These are phyloP conservation scores for Panicum miliaceum DNA, from an alignment of 176 grass and related monocot species.

Conservation along the genomic window DNA sequence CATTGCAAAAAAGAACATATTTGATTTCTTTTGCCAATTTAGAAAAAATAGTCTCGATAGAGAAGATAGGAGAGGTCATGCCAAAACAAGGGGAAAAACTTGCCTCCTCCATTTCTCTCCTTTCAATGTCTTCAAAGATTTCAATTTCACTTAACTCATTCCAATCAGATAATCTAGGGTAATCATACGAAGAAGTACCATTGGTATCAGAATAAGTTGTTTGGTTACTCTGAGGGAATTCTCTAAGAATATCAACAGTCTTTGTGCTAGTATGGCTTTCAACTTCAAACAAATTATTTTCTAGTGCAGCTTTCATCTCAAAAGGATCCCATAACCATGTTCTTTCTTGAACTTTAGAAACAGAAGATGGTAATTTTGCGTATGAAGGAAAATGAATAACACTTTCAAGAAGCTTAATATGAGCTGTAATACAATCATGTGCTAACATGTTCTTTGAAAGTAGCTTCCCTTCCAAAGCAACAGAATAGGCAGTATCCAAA, in stretches of 20 bases:
- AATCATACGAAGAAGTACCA: conserved; percentile 60
- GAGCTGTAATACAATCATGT: conserved; percentile 73
- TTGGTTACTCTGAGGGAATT: conserved; percentile 57
- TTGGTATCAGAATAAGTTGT: conserved; percentile 52
- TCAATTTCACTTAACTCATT: conserved; percentile 75
- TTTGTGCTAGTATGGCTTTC: conserved; percentile 39
- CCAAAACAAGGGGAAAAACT: conserved; percentile 38
- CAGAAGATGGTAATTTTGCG: conserved; percentile 61
- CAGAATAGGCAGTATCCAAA: conserved; percentile 62
- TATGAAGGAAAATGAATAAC: conserved; percentile 84
- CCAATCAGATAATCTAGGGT: conserved; percentile 74
- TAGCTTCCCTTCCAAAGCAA: conserved; percentile 66
- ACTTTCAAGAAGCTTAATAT: conserved; percentile 88
- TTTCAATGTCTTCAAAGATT: conserved; percentile 78
- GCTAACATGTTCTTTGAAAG: conserved; percentile 89
- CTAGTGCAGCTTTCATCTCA: conserved; percentile 54
- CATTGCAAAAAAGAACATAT: conserved; percentile 31
- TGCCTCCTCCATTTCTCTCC: conserved; percentile 87
- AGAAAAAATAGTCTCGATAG: conserved; percentile 20
- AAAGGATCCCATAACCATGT: conserved; percentile 87
- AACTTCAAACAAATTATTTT: conserved; percentile 39
- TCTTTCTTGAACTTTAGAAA: conserved; percentile 73
- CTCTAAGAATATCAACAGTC: conserved; percentile 54
- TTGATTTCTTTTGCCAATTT: conserved; percentile 18
- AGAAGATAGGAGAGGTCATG: conserved; percentile 28